phyloP scores from a whole-genome alignment of 306 rosid genomes.

The Glycine tomentella region DNA sequence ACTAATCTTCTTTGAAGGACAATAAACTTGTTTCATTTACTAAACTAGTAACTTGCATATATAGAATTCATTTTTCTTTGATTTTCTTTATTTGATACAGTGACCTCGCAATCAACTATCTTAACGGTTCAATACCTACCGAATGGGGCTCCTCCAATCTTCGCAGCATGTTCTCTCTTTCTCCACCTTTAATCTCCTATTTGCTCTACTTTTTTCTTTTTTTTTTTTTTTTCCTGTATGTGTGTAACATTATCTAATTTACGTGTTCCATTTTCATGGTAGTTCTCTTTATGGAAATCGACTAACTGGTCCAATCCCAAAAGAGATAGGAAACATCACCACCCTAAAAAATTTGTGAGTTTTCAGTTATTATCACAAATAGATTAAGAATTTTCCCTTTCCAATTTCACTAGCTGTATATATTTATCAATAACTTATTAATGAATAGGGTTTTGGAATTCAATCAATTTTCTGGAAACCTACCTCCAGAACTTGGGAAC shows the following conservation, averaged over 20 bases:
- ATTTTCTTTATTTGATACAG: no score
- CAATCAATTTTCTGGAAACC: constrained; percentile 56
- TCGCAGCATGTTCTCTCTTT: neutral
- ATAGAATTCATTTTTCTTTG: neutral
- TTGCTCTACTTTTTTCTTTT: neutral
- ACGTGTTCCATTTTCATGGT: neutral
- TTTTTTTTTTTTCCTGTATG: no score
- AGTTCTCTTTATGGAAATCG: constrained; percentile 43
- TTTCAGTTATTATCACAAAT: no score
- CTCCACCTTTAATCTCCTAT: neutral
- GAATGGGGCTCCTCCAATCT: neutral
- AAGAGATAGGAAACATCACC: no score
- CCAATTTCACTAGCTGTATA: neutral
- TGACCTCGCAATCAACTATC: no score
- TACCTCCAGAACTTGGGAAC: constrained; percentile 60
- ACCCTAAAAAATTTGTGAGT: no score
- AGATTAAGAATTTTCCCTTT: neutral
- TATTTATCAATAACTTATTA: neutral
- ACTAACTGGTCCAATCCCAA: no score
- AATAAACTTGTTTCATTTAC: neutral
- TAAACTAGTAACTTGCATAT: neutral
- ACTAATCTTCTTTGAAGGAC: neutral
- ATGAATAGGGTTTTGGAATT: constrained; percentile 50
- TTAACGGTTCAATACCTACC: no score
- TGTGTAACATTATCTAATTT: neutral